These are phyloP conservation scores for Botrytis sinoallii DNA, from an alignment of 2,329 filamentous ascomycete species.

Conservation along the genomic window DNA sequence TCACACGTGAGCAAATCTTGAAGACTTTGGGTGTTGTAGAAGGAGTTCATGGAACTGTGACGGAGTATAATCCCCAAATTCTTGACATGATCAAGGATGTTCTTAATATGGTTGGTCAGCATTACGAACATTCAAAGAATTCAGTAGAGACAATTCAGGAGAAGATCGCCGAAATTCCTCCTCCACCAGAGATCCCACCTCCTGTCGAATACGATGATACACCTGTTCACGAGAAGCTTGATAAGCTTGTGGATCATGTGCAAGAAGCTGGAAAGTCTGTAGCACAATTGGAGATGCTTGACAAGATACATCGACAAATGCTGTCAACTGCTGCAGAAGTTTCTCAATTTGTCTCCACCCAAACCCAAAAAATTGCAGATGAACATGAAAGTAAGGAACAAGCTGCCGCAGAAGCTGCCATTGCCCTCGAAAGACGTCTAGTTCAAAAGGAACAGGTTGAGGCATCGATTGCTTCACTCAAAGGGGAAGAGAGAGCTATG, in stretches of 20 bases:
- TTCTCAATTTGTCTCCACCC: constrained; percentile 73
- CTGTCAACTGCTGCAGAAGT: constrained; percentile 81
- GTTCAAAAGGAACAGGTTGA: constrained; percentile 63
- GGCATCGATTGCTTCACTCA: constrained; percentile 47
- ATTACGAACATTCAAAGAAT: constrained; percentile 82
- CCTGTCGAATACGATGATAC: constrained; percentile 63
- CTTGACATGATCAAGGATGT: constrained; percentile 83
- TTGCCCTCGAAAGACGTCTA: constrained; percentile 75
- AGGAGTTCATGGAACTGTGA: constrained; percentile 72
- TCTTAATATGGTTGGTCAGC: constrained; percentile 75
- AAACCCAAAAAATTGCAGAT: constrained; percentile 70
- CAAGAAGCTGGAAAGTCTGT: constrained; percentile 66
- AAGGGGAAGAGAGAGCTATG: constrained; percentile 60
- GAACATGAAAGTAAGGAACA: constrained; percentile 77
- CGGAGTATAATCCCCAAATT: constrained; percentile 84
- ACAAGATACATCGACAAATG: constrained; percentile 86
- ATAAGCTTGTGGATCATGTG: constrained; percentile 60
- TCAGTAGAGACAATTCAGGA: constrained; percentile 55
- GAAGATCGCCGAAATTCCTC: constrained; percentile 53
- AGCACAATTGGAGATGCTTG: constrained; percentile 74
- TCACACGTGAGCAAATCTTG: constrained; percentile 77
- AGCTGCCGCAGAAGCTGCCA: constrained; percentile 73
- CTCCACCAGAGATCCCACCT: constrained; percentile 53
- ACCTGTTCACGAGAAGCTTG: constrained; percentile 55
- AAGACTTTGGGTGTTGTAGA: constrained; percentile 71